Percentiles rank a stretch among this genome's conserved stretches.
Conservation (phyloP, 169 alveolate species). For the Eimeria zaria region DNA sequence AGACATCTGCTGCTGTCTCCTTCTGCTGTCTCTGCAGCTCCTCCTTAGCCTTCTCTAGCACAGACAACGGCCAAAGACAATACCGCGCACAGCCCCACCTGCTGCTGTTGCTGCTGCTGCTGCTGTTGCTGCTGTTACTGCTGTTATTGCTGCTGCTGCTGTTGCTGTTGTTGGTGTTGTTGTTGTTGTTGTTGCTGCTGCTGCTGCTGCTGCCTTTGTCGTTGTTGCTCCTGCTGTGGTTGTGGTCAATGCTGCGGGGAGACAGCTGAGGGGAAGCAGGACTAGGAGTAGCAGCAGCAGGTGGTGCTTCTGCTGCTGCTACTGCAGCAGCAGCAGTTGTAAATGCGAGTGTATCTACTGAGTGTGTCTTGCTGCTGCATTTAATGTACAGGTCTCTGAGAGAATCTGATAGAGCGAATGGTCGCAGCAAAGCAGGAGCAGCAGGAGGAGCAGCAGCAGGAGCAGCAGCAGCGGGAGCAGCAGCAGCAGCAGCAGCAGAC, state of each 20-base stretch:
- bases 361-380: not conserved
- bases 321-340: conserved; percentile 1
- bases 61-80: not conserved
- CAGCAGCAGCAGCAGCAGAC: not conserved
- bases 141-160: too few species aligned
- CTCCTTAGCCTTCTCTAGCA: not conserved
- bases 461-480: too few species aligned
- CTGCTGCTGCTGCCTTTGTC: too few species aligned
- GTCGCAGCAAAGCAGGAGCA: too few species aligned
- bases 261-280: not conserved
- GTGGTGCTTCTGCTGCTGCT: not conserved
- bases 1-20: not conserved
- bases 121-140: not conserved
- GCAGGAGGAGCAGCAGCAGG: too few species aligned
- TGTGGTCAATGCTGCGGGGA: too few species aligned
- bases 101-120: conserved; percentile 1
- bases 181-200: too few species aligned
- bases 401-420: not conserved
- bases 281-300: not conserved
- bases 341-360: not conserved
- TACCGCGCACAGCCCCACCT: not conserved
- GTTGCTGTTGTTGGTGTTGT: too few species aligned
- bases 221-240: not conserved
- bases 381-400: not conserved
- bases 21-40: not conserved